Conservation (phyloP, 2,329 filamentous ascomycete species). For the Penicillium rolfsii region DNA sequence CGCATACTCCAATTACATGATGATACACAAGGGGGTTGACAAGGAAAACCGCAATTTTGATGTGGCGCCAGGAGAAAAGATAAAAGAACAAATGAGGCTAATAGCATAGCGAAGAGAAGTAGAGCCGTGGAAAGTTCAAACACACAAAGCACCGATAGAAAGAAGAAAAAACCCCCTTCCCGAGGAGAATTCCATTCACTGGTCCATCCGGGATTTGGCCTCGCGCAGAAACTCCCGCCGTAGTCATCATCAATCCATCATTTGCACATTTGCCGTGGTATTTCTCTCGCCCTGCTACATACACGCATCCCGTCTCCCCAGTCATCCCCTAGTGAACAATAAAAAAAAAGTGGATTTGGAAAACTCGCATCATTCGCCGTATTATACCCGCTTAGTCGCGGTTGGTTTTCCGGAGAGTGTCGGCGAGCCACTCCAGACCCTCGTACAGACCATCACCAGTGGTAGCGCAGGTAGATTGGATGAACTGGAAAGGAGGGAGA, state of each 20-base stretch:
- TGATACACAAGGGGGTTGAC: not conserved
- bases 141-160: constrained; percentile 39
- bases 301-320: constrained; percentile 30
- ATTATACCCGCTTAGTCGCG: constrained; percentile 50
- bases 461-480: constrained; percentile 99
- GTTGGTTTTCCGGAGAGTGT: constrained; percentile 73
- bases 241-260: constrained; percentile 44
- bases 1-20: not conserved
- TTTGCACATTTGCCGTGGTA: constrained; percentile 40
- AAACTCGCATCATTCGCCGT: constrained; percentile 15
- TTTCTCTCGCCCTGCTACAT: constrained; percentile 34
- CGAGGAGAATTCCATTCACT: constrained; percentile 17
- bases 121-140: constrained; percentile 41
- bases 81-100: constrained; percentile 43
- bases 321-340: not conserved
- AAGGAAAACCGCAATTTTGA: constrained; percentile 35
- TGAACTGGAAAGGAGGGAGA: constrained; percentile 67
- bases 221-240: constrained; percentile 40
- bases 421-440: constrained; percentile 92
- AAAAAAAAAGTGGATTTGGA: constrained; percentile 6
- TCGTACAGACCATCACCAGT: constrained; percentile 99
- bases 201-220: constrained; percentile 25
- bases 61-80: constrained; percentile 39
- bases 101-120: constrained; percentile 46
- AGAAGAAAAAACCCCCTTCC: constrained; percentile 35